Evolutionary conservation across 2,329 filamentous ascomycete species (phyloP), one percentile per base, ranked within the genome.

Genomic region (Acrodontium crateriforme): DNA sequence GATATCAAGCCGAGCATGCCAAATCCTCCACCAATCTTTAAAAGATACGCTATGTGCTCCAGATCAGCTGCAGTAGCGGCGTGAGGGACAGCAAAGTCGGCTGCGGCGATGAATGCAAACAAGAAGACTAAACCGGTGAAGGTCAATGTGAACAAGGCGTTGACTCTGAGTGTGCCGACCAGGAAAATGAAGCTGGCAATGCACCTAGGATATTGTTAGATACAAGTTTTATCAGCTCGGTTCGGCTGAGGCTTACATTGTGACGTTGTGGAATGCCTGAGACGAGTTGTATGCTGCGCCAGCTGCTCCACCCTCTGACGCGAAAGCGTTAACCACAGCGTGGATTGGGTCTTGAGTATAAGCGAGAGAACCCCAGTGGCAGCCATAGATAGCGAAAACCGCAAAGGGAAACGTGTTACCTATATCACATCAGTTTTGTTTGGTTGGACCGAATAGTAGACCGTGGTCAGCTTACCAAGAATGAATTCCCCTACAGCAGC

Each of bases 401-500:
- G 42, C 35, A 25, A 45, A 40, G 1, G 44, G 42, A 24, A 46
- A 46, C 8, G 44, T 19, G 18, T 25, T 19, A 18, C 13, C n/a
- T n/a, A n/a, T n/a, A n/a, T n/a, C n/a, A n/a, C n/a, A 7, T 11
- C 3, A 11, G 5, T 3, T 7, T 16, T 9, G 8, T 2, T 5
- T 9, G n/a, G 5, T 12, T 6, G 14, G 7, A 3, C 13, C 41
- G 14, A 34, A 43, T 40, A 42, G 32, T 45, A 44, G 16, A 40
- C n/a, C n/a, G n/a, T n/a, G n/a, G n/a, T n/a, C n/a, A n/a, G n/a
- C n/a, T n/a, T n/a, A n/a, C n/a, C 45, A 8, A 49, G 32, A 13
- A 49, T 39, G 29, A 49, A 47, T 24, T 49, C 45, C 14, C 31
- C 33, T 16, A 47, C 29, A 8, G 41, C 45, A 16, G 45, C 43